Base-by-base conservation (phyloP, 2,329 filamentous ascomycete species). In the Bertia moriformis region DNA sequence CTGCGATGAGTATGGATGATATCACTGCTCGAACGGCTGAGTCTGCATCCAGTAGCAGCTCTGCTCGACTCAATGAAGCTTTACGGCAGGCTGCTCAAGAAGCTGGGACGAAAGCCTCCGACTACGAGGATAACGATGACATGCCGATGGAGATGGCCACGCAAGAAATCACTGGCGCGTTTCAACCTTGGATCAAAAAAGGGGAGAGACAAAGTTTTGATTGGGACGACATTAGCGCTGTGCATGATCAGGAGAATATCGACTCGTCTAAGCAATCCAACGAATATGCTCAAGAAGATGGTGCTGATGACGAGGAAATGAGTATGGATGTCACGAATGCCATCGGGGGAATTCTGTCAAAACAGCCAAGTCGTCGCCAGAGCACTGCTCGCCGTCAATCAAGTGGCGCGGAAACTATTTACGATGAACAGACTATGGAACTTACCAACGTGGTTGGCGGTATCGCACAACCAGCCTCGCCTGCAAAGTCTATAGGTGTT, bases 71-170 rank as follows among this genome's bases (percentile, higher is more conserved):
- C 18, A 72, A 79, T 39, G 65, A 69, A 38, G 68, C 71, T 22
- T 56, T 79, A 22, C 64, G 66, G 24, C 66, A 72, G 49, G 75
- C 75, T 10, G 64, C 72, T 10, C 54, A 63, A 38, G 61, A 66
- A 48, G 75, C 75, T 38, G 71, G 71, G 17, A 79, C 73, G 0
- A 62, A 65, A 42, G 66, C 60, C n/a, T 61, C 75, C 39, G 69
- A 72, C 4, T 60, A 67, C 33, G 70, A 77, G 40, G 69, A 35
- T 13, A 15, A 63, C 39, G 61, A 54, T n/a, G 62, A 67, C 13
- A 49, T 65, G 39, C 61, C 63, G 3, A 65, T 66, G 59, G 63
- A 65, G 43, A 62, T 66, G 40, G 61, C 56, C 4, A 59, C 62
- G 20, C 60, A 65, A 44, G 63, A 66, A 40, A 61, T 67, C 20